phyloP scores from a whole-genome alignment of 495 filamentous ascomycete genomes.

The Trypethelium eluteriae region DNA sequence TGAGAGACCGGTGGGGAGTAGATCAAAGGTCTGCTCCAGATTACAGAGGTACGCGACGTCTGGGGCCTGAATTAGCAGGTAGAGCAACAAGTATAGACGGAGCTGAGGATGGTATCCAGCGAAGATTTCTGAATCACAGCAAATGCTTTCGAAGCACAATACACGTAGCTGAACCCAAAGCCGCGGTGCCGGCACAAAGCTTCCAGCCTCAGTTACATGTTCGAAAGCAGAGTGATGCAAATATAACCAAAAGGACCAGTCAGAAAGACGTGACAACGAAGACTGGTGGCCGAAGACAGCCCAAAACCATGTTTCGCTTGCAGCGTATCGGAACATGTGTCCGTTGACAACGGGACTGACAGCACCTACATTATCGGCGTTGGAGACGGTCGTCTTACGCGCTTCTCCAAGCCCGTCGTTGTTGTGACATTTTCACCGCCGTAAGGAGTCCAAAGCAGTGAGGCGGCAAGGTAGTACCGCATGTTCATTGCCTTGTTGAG shows the following conservation, averaged over 20 bases:
- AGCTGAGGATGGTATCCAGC: neutral
- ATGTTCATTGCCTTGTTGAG: constrained; percentile 4
- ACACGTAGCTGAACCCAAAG: constrained; percentile 2
- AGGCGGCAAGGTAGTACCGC: constrained; percentile 8
- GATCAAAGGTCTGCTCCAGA: too few species aligned
- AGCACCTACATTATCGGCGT: neutral
- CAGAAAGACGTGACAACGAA: neutral
- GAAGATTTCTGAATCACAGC: neutral
- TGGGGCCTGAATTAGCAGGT: neutral
- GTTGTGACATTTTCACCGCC: constrained; percentile 4
- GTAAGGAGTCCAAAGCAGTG: neutral
- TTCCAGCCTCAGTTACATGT: constrained; percentile 6
- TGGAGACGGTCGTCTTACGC: neutral
- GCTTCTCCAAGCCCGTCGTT: constrained; percentile 3
- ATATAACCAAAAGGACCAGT: neutral
- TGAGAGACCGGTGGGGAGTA: neutral
- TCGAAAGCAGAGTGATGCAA: neutral
- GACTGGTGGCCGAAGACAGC: neutral
- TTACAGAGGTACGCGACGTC: neutral
- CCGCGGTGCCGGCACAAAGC: constrained; percentile 5
- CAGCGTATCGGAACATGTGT: constrained; percentile 11
- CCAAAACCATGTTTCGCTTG: neutral
- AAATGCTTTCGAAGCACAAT: constrained; percentile 7
- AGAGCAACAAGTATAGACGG: neutral
- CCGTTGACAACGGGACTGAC: constrained; percentile 1